Conservation (phyloP, 352 stramenopile species). For the Pythium angustatum region DNA sequence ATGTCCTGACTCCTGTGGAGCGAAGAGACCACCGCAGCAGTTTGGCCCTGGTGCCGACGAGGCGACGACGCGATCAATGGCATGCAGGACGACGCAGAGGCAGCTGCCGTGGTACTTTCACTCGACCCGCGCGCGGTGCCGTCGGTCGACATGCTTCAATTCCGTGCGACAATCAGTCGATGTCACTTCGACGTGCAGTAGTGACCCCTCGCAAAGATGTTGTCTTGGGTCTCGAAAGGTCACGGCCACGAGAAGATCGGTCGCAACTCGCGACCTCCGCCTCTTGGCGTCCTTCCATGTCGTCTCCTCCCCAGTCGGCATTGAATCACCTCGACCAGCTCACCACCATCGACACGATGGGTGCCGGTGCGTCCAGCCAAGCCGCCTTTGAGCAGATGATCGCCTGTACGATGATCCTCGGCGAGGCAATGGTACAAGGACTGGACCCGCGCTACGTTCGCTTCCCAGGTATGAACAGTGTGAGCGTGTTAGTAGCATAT, state of each 20-base stretch:
- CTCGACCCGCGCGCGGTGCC: neutral
- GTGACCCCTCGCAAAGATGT: neutral
- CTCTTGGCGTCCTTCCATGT: neutral
- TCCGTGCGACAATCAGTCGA: too few species aligned
- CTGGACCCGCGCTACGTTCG: slow-evolving; percentile 76
- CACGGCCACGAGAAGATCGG: neutral
- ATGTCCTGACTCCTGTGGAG: neutral
- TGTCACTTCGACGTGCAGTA: too few species aligned
- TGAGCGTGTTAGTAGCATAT: too few species aligned
- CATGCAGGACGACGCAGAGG: neutral
- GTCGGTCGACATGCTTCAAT: neutral
- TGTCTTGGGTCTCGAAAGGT: slow-evolving; percentile 13
- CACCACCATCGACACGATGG: slow-evolving; percentile 36
- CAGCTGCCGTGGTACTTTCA: neutral
- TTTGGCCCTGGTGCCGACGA: neutral
- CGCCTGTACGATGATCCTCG: slow-evolving; percentile 82
- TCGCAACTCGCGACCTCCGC: neutral
- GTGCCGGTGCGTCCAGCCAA: slow-evolving; percentile 66
- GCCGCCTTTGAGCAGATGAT: slow-evolving; percentile 82
- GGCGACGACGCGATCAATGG: neutral
- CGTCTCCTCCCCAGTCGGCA: neutral
- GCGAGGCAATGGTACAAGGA: slow-evolving; percentile 79
- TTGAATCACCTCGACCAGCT: neutral
- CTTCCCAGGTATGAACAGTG: slow-evolving; percentile 56
- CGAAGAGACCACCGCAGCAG: neutral